Base-by-base conservation (phyloP, 352 stramenopile genomes). In the Phytophthora lateralis region DNA sequence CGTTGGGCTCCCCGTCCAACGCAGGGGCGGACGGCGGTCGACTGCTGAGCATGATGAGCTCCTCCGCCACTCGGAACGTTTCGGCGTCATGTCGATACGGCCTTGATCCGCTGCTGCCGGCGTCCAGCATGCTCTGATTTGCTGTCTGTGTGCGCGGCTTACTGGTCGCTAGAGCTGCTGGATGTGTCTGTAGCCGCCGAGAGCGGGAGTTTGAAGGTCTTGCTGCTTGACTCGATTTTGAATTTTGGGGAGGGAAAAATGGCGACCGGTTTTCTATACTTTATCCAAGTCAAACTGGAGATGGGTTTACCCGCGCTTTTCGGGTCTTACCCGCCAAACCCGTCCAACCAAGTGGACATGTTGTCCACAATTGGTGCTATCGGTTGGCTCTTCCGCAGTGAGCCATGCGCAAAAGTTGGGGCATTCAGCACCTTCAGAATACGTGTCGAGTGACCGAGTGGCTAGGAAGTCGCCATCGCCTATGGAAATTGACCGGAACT, bases 21-120 rank as follows among this genome's bases (percentile, higher is more conserved):
- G 51, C 42, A 4, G 51, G 63, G 29, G 51, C 18, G 14, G 57
- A 30, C 17, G 57, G 42, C 51, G 49, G 43, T 21, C 57, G 60
- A 41, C 51, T 73, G 61, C 82, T 92, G 18, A 92, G 70, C 67
- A 89, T 72, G 63, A 92, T 90, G 55, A 92, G 79, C 70, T 92
- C 82, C 47, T 89, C 71, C 1, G 82, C 82, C 43, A 92, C 82
- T 34, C 79, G 78, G 60, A 92, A 90, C 17, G 79, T 92, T 59
- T 92, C 82, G 15, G 73, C 78, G 49, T 91, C 80, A 55, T 88
- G 78, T 17, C 60, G 53, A 37, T 70, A 26, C 11, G 61, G 39
- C 41, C 48, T 41, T 7, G 62, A 49, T 43, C 47, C 34, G 27
- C 45, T 46, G 56, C 44, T 55, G 44, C 29, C 35, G 21, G 60